These are phyloP conservation scores for Candida coquimbonensis DNA, from an alignment of 805 yeast genomes.

Conservation along the genomic window DNA sequence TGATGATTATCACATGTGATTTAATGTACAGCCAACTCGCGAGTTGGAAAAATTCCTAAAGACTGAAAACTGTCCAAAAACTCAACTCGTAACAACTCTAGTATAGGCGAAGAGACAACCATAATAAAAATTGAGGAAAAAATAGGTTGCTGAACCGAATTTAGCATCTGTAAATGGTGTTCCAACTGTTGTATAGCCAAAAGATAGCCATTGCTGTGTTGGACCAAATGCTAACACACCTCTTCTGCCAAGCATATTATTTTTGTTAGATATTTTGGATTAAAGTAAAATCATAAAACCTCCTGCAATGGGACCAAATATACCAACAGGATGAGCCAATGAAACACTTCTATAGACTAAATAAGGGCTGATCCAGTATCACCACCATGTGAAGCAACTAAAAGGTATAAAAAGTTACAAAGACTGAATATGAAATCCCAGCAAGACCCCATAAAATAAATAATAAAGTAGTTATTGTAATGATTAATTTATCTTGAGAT, in stretches of 20 bases:
- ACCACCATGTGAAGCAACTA: conserved; percentile 43
- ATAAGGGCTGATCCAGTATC: conserved; percentile 33
- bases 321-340: conserved; percentile 36
- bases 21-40: too few species aligned
- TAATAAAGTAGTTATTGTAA: conserved; percentile 27
- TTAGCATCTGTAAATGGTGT: conserved; percentile 46
- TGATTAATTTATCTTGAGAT: conserved; percentile 35
- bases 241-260: conserved; percentile 27
- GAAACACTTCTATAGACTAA: conserved; percentile 42
- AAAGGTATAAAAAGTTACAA: conserved; percentile 46
- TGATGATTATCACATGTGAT: too few species aligned
- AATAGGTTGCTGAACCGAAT: conserved; percentile 41
- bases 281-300: conserved; percentile 26
- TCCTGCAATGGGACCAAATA: conserved; percentile 44
- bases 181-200: conserved; percentile 53
- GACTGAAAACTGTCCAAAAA: too few species aligned
- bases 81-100: too few species aligned
- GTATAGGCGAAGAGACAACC: conserved; percentile 60
- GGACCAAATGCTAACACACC: conserved; percentile 51
- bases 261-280: conserved; percentile 8
- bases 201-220: too few species aligned
- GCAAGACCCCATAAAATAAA: conserved; percentile 45
- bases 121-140: conserved; percentile 42
- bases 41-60: too few species aligned
- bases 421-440: conserved; percentile 33